phyloP scores from a whole-genome alignment of 139 green algal species.

The Nannochloris sp. region DNA sequence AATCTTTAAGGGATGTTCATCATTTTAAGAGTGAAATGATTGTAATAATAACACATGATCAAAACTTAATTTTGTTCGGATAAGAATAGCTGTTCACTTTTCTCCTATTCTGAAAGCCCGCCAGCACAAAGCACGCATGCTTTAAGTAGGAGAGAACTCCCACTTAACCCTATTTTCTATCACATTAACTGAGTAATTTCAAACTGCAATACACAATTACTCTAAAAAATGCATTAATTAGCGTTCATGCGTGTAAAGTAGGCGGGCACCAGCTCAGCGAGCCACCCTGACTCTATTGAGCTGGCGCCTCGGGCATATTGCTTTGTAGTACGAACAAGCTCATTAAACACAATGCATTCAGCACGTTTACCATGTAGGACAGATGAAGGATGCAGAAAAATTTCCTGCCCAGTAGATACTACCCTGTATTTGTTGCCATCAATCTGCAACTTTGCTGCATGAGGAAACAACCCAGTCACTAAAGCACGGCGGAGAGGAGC shows the following conservation, averaged over 20 bases:
- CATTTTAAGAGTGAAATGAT: too few species aligned
- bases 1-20: too few species aligned
- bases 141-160: too few species aligned
- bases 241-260: constrained; percentile 45
- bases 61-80: too few species aligned
- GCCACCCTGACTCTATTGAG: constrained; percentile 59
- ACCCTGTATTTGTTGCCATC: constrained; percentile 65
- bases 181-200: too few species aligned
- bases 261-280: constrained; percentile 66
- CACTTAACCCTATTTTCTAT: too few species aligned
- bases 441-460: constrained; percentile 59
- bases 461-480: constrained; percentile 65
- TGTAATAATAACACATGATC: too few species aligned
- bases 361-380: constrained; percentile 53
- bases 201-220: too few species aligned
- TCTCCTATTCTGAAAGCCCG: too few species aligned
- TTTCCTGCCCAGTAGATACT: constrained; percentile 52
- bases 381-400: constrained; percentile 76
- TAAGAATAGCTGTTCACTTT: too few species aligned
- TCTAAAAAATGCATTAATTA: too few species aligned
- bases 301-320: constrained; percentile 61
- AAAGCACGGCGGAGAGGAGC: constrained; percentile 47
- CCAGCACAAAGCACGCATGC: too few species aligned
- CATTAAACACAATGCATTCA: constrained; percentile 73
- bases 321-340: constrained; percentile 67